Percentiles rank a stretch among this genome's conserved stretches.
phyloP scores from a whole-genome alignment of 1,284 basidiomycete species.

The Cystobasidiaceae sp. region DNA sequence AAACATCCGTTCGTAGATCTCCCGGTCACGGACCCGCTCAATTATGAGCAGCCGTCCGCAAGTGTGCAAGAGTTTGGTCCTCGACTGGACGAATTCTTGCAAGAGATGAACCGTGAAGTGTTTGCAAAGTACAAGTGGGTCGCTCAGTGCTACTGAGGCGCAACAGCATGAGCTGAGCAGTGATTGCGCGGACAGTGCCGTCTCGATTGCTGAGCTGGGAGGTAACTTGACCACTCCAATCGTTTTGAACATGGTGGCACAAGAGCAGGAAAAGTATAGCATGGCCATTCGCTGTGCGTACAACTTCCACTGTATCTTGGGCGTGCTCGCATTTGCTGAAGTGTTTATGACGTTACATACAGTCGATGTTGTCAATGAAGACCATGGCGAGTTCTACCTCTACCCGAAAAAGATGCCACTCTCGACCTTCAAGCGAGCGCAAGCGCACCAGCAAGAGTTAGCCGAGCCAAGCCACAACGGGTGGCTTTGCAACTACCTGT shows the following conservation, averaged over 20 bases:
- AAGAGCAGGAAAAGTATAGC: neutral
- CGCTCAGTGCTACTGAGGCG: neutral
- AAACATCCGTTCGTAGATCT: constrained; percentile 42
- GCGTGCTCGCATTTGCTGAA: neutral
- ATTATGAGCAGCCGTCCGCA: constrained; percentile 19
- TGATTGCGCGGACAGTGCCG: neutral
- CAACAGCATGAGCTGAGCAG: neutral
- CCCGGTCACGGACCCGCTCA: constrained; percentile 33
- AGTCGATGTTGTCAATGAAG: neutral
- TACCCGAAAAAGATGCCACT: neutral
- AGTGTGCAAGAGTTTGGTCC: constrained; percentile 50
- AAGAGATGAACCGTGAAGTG: constrained; percentile 61
- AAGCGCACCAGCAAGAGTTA: neutral
- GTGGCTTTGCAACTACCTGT: neutral
- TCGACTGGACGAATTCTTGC: constrained; percentile 61
- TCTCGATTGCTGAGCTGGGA: neutral
- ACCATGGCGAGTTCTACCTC: neutral
- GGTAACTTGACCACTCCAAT: neutral
- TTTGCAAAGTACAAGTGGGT: constrained; percentile 51
- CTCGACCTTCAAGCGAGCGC: too few species aligned
- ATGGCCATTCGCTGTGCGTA: too few species aligned
- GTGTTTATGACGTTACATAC: neutral
- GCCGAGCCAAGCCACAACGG: neutral
- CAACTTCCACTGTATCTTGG: neutral
- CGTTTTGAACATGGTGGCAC: neutral